Conservation (phyloP, 306 rosid species). For the Vigna angularis region DNA sequence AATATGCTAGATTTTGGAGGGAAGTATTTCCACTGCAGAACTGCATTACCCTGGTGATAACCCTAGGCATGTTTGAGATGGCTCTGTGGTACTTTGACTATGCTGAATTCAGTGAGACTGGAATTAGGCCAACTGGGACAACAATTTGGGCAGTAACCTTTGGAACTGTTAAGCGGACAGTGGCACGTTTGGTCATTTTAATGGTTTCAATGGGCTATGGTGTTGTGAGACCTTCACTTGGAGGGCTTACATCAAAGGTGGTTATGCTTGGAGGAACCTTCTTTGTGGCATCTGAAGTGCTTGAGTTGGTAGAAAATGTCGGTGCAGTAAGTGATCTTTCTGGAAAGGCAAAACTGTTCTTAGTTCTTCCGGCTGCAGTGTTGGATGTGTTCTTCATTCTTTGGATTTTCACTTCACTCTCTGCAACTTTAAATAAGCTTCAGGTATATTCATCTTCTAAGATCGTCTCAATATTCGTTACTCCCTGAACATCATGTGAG, state of each 20-base stretch:
- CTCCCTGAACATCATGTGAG: constrained; percentile 26
- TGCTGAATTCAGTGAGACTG: constrained; percentile 89
- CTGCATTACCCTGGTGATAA: constrained; percentile 88
- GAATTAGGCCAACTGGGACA: constrained; percentile 89
- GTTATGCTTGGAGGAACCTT: constrained; percentile 89
- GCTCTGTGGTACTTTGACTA: constrained; percentile 93
- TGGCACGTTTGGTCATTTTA: constrained; percentile 82
- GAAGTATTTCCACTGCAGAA: constrained; percentile 92
- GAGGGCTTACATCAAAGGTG: constrained; percentile 95
- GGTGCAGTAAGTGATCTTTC: constrained; percentile 97
- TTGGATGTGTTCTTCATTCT: constrained; percentile 97
- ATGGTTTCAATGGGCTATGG: constrained; percentile 96
- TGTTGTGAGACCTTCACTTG: constrained; percentile 96
- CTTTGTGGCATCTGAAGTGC: constrained; percentile 92
- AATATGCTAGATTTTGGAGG: constrained; percentile 88
- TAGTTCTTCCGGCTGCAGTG: constrained; percentile 91
- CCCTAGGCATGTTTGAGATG: constrained; percentile 97
- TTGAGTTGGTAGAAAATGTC: constrained; percentile 93
- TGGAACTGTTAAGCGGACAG: constrained; percentile 83
- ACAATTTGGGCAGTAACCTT: constrained; percentile 93
- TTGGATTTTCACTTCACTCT: constrained; percentile 95
- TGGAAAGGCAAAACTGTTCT: constrained; percentile 90
- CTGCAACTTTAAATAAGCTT: constrained; percentile 95
- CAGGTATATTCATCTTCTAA: constrained; percentile 69
- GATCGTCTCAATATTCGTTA: constrained; percentile 24